These are phyloP conservation scores for Arabidopsis lyrata DNA, from an alignment of 441 rosid species.

Conservation along the genomic window DNA sequence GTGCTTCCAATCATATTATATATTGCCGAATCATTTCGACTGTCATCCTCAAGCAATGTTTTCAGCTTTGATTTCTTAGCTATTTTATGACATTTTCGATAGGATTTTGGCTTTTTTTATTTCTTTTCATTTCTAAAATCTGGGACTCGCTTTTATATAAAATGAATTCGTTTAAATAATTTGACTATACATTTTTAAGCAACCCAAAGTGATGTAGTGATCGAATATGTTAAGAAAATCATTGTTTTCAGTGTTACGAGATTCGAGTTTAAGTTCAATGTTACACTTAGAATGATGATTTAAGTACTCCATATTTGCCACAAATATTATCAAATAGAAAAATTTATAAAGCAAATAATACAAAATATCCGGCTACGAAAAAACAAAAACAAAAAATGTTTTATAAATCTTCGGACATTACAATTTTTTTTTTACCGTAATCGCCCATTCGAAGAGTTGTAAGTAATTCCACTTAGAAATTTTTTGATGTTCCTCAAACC, in stretches of 20 bases:
- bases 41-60: conserved; percentile 24
- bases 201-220: background rate
- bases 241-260: background rate
- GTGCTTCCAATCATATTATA: background rate
- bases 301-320: too few species aligned
- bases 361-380: too few species aligned
- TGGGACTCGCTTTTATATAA: background rate
- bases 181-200: background rate
- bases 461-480: too few species aligned
- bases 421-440: too few species aligned
- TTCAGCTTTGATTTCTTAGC: conserved; percentile 10
- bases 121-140: background rate
- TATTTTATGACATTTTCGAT: background rate
- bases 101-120: background rate
- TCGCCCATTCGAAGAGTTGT: too few species aligned
- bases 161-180: background rate
- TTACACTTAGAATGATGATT: too few species aligned
- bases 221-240: background rate
- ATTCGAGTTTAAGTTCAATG: too few species aligned
- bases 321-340: too few species aligned
- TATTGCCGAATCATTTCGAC: conserved; percentile 32
- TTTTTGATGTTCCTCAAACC: too few species aligned
- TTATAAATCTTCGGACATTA: too few species aligned
- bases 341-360: too few species aligned
- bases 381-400: too few species aligned